Base-by-base conservation (phyloP, 495 filamentous ascomycete species). In the Aspergillus carlsbadensis region DNA sequence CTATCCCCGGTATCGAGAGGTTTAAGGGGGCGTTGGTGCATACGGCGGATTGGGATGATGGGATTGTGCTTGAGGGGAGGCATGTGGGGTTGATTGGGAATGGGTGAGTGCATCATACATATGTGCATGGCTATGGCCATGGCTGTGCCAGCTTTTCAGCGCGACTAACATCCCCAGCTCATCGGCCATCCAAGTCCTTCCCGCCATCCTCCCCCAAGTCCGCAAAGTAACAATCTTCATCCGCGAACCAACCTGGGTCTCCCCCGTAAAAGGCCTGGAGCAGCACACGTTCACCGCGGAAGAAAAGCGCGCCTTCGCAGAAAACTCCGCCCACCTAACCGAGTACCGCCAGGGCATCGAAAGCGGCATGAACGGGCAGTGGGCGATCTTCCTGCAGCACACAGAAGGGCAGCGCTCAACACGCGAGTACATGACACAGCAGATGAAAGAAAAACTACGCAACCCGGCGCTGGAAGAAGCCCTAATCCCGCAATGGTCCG, bases 81-180 rank as follows among this genome's bases (percentile, higher is more conserved):
- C 63, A 54, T 0, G 76, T 84, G 17, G 78, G 70, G 4, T 58
- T 82, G 1, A 73, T 84, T 33, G 81, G 81, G 26, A 68, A 7
- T 67, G 76, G 78, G 57, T 69, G 57, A 13, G 59, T 70, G n/a
- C 84, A 87, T n/a, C n/a, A n/a, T n/a, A n/a, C n/a, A n/a, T n/a
- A n/a, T n/a, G n/a, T n/a, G n/a, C n/a, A n/a, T n/a, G n/a, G n/a
- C n/a, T n/a, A n/a, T n/a, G n/a, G n/a, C n/a, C n/a, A n/a, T n/a
- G 61, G 71, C 86, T 11, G 73, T 88, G 6, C 81, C 84, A 0
- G 71, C 73, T 18, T 73, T 87, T 5, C 79, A 83, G 49, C 76
- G 76, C 3, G 26, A 29, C 26, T 29, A 29, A 29, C 26, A 13
- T 7, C 10, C 22, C 10, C 29, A 31, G 18, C 7, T 46, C 6